Base-by-base conservation (phyloP, 140 eudicot genomes). In the Bidens hawaiensis region DNA sequence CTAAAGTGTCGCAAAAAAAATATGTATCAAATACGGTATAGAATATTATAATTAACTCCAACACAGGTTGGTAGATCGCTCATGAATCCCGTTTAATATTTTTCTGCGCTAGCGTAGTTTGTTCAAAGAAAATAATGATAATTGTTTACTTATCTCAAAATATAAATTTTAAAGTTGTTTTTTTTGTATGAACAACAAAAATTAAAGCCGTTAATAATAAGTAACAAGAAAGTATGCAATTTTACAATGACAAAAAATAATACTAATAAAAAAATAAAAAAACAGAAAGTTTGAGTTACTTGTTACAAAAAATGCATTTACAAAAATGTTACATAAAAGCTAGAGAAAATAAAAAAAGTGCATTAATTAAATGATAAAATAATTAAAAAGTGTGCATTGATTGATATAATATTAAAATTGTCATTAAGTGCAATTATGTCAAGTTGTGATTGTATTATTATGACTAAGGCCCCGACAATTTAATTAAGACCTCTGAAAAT, bases 401-500 rank as follows among this genome's bases (percentile, higher is more conserved):
- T 19, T 34, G 19, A 47, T 47, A 13, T 28, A 30, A 53, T 38
- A 67, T n/a, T 25, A 53, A 34, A 50, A 0, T 17, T 64, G 59
- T 19, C 55, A 61, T 53, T 71, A 61, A 61, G 76, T 61, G 50
- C 55, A 40, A 36, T 70, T 69, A 54, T 43, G 46, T 53, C 61
- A 75, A 62, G 38, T 41, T 64, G 81, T 63, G 76, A 50, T 55
- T 65, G 63, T 55, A 53, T 68, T 45, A 62, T 76, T 18, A 65
- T 76, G 43, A 62, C 14, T 45, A 66, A 76, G 26, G 63, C 81
- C 80, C 81, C 68, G 70, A 57, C 68, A 75, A 38, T 60, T 21
- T 75, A 79, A 71, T 71, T 75, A 76, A 71, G 78, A 60, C 75
- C 45, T 74, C 46, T 69, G 53, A 69, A 38, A 70, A 34, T 50